These are phyloP conservation scores for Podospora conica DNA, from an alignment of 495 filamentous ascomycete genomes.

Conservation along the genomic window DNA sequence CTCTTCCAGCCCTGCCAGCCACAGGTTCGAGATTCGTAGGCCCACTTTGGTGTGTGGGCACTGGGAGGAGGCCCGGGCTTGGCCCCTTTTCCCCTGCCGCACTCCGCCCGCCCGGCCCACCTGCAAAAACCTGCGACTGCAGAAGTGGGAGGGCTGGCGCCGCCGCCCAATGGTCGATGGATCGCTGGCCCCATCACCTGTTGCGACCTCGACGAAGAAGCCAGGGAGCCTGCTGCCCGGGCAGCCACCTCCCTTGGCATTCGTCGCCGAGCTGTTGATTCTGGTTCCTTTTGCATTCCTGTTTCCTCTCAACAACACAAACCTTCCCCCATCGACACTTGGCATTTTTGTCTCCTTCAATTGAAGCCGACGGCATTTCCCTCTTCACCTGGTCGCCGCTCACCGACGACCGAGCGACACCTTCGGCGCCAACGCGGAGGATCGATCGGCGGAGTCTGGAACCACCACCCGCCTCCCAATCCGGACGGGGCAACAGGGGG, in stretches of 20 bases:
- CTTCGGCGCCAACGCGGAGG: neutral
- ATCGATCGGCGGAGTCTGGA: slow-evolving; percentile 11
- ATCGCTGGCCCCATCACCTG: neutral
- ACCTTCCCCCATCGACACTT: neutral
- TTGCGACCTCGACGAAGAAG: too few relatives aligned
- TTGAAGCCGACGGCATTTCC: neutral
- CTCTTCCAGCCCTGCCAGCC: neutral
- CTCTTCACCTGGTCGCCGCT: neutral
- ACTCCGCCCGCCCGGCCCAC: neutral
- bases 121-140: neutral
- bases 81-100: neutral
- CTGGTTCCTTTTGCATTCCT: neutral
- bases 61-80: neutral
- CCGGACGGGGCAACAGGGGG: slow-evolving; percentile 14
- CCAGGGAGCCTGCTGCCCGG: neutral
- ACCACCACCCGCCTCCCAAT: slow-evolving; percentile 12
- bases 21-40: neutral
- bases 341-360: neutral
- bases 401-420: neutral
- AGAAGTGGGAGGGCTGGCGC: neutral
- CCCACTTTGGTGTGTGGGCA: neutral
- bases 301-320: neutral
- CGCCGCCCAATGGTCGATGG: neutral
- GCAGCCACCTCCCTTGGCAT: slow-evolving; percentile 6
- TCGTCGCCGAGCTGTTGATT: neutral